Percentiles rank a stretch among this genome's conserved stretches.
Conservation (phyloP, 352 stramenopile genomes). For the Pythium graminicola region DNA sequence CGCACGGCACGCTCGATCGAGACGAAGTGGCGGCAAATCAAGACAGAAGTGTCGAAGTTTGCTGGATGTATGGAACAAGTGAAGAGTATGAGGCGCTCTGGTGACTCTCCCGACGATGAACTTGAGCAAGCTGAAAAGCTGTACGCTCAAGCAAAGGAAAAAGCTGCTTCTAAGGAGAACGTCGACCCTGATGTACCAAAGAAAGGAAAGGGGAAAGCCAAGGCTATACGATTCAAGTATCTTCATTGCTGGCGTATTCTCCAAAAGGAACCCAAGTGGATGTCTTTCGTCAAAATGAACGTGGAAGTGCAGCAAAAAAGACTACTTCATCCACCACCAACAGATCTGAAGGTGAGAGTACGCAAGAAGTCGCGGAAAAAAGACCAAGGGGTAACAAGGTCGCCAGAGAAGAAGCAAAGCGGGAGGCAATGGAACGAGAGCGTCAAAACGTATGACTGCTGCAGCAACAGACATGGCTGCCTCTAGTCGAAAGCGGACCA, state of each 20-base stretch:
- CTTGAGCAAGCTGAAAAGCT: too few species aligned
- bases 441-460: neutral
- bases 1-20: too few species aligned
- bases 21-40: too few species aligned
- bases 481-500: neutral
- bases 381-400: neutral
- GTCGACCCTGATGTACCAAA: too few species aligned
- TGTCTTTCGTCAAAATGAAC: neutral
- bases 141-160: too few species aligned
- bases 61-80: too few species aligned
- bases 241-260: constrained; percentile 7
- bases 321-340: neutral
- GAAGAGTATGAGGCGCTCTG: too few species aligned
- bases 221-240: neutral
- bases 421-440: neutral
- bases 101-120: too few species aligned
- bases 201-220: neutral
- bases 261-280: constrained; percentile 1
- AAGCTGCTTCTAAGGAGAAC: too few species aligned
- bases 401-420: neutral
- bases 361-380: neutral
- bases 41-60: too few species aligned
- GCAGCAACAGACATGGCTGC: neutral
- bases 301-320: neutral
- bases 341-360: too few species aligned